Evolutionary conservation across 306 rosid species (phyloP).

Genomic region (Inga oerstediana): DNA sequence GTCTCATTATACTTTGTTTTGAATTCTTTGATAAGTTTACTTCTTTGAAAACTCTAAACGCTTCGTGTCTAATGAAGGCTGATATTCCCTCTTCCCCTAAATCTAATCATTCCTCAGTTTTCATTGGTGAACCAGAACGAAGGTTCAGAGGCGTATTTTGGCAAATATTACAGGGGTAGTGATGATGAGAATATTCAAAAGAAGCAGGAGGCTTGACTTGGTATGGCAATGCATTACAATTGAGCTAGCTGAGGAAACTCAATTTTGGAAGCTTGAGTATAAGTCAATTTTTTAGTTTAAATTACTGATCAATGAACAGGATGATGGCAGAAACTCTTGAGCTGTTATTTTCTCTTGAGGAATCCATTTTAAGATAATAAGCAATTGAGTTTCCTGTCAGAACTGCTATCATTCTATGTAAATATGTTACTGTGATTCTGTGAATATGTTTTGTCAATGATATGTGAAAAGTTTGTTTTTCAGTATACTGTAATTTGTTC

Average conservation of each 20-base stretch:
- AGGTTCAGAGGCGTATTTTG: slow-evolving; percentile 43
- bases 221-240: slow-evolving; percentile 24
- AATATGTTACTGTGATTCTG: slow-evolving; percentile 11
- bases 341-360: slow-evolving; percentile 16
- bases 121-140: slow-evolving; percentile 48
- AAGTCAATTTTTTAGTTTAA: neutral
- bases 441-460: slow-evolving; percentile 3
- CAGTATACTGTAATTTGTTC: neutral
- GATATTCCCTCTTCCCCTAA: neutral
- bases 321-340: slow-evolving; percentile 9
- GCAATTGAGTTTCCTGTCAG: neutral
- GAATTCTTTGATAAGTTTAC: neutral
- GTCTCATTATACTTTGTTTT: neutral
- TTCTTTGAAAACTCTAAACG: neutral
- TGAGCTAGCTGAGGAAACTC: slow-evolving; percentile 18
- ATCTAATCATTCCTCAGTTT: slow-evolving; percentile 3
- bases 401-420: slow-evolving; percentile 11
- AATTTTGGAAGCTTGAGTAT: slow-evolving; percentile 17
- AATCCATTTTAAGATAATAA: neutral
- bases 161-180: slow-evolving; percentile 33
- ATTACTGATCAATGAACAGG: slow-evolving; percentile 6
- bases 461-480: neutral
- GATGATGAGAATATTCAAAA: slow-evolving; percentile 41
- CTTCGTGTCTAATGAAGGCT: neutral
- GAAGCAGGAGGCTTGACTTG: slow-evolving; percentile 27